These are phyloP conservation scores for Turnera subulata DNA, from an alignment of 345 rosid species.

Conservation along the genomic window DNA sequence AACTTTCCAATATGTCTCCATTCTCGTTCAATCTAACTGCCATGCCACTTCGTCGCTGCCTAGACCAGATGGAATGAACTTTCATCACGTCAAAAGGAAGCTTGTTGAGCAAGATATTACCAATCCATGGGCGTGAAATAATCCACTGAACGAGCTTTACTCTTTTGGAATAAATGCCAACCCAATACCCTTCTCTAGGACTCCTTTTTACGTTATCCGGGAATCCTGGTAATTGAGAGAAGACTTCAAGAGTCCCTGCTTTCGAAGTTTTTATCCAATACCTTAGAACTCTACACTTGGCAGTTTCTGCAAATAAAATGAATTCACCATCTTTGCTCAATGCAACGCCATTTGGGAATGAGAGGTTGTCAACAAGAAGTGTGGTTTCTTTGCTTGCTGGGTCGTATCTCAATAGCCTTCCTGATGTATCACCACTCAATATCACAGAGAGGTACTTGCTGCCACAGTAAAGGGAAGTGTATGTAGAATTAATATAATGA, in stretches of 20 bases:
- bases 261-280: slow-evolving; percentile 13
- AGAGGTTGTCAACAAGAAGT: slow-evolving; percentile 5
- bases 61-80: slow-evolving; percentile 30
- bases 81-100: slow-evolving; percentile 41
- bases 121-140: slow-evolving; percentile 42
- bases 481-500: too few species aligned
- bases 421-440: slow-evolving; percentile 19
- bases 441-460: slow-evolving; percentile 13
- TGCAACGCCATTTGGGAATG: slow-evolving; percentile 26
- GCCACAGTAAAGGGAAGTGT: too few species aligned
- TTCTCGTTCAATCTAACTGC: slow-evolving; percentile 62
- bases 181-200: slow-evolving; percentile 29
- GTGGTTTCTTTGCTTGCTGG: slow-evolving; percentile 2
- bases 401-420: slow-evolving; percentile 21
- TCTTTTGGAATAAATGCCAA: slow-evolving; percentile 43
- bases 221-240: slow-evolving; percentile 19
- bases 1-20: too few species aligned
- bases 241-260: slow-evolving; percentile 15
- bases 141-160: slow-evolving; percentile 28
- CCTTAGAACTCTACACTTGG: slow-evolving; percentile 7
- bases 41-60: slow-evolving; percentile 43
- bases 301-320: slow-evolving; percentile 17
- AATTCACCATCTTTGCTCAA: slow-evolving; percentile 16
- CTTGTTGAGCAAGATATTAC: slow-evolving; percentile 36
- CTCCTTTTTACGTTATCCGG: slow-evolving; percentile 26